These are phyloP conservation scores for Syzygium oleosum DNA, from an alignment of 345 rosid species.

Conservation along the genomic window DNA sequence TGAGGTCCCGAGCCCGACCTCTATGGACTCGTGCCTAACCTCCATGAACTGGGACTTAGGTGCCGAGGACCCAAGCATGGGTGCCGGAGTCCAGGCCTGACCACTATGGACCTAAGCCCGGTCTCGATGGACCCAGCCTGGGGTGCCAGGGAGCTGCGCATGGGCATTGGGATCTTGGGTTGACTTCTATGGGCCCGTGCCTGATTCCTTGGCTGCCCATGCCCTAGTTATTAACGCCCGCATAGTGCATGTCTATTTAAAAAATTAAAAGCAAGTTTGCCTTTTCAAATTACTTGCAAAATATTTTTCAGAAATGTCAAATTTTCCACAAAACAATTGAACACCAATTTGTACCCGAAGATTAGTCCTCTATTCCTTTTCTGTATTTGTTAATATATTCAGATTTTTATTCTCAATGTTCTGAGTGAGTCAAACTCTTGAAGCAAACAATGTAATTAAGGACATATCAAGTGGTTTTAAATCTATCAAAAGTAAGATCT, in stretches of 20 bases:
- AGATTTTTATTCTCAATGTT: not conserved
- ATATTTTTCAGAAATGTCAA: not conserved
- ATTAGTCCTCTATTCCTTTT: not conserved
- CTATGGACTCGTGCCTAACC: not conserved
- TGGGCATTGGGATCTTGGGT: not conserved
- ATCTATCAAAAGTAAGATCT: not conserved
- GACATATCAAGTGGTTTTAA: not conserved
- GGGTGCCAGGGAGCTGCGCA: fast-evolving
- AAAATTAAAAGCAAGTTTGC: not conserved
- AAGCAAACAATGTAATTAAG: not conserved
- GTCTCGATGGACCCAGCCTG: not conserved
- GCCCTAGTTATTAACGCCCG: too few species aligned
- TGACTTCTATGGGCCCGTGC: not conserved
- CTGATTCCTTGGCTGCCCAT: fast-evolving
- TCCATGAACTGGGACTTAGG: not conserved
- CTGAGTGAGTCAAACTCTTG: too few species aligned
- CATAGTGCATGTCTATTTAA: not conserved
- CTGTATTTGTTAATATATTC: not conserved
- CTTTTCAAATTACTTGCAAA: too few species aligned
- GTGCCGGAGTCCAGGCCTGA: fast-evolving
- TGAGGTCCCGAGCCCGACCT: not conserved
- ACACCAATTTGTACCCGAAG: not conserved
- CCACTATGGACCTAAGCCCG: not conserved
- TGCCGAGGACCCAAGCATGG: fast-evolving
- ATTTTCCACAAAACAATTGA: not conserved